Base-by-base conservation (phyloP, 176 grass and related monocot genomes). In the Ampelocalamus luodianensis region DNA sequence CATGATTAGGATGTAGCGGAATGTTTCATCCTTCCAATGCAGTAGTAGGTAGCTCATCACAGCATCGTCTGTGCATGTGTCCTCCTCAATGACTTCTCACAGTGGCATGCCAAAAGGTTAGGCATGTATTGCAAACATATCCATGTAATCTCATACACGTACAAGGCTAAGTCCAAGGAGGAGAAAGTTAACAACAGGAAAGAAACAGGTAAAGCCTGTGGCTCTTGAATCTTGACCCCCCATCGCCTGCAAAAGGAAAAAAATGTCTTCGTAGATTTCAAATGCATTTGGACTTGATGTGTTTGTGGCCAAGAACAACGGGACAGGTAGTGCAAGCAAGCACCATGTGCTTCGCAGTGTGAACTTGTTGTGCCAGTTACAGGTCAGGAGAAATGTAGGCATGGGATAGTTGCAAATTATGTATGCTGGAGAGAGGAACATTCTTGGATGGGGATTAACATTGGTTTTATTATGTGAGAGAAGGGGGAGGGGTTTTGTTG, bases 281-380 rank as follows among this genome's bases (percentile, higher is more conserved):
- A 61, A 44, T 77, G 74, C 37, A 1, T 27, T 58, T 61, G 65
- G 58, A 37, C 65, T 34, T 44, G 42, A 60, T 6, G 44, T 24
- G 58, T 66, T 61, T 27, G n/a, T 24, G 85, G 77, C 72, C 90
- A 92, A 55, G 65, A 83, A 67, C 87, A 83, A 92, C 83, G 27
- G 66, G 90, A 84, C 87, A 87, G 24, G 59, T 23, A 59, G 39
- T 17, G 72, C 61, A 29, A 83, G 67, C 7, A 53, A 14, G 50
- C 68, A 20, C 37, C 73, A 72, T 80, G 66, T 79, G 65, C 65
- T 12, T 71, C 26, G 44, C 54, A 29, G 79, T n/a, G 50, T 48
- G 10, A 77, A 8, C 49, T 56, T 43, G 11, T 3, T 6, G 27
- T 71, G 36, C 37, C 34, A 8, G n/a, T 12, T 37, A 58, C 49